Evolutionary conservation across 2,329 filamentous ascomycete species (phyloP), one percentile per base, ranked within the genome.

Genomic region (Truncatella angustata): DNA sequence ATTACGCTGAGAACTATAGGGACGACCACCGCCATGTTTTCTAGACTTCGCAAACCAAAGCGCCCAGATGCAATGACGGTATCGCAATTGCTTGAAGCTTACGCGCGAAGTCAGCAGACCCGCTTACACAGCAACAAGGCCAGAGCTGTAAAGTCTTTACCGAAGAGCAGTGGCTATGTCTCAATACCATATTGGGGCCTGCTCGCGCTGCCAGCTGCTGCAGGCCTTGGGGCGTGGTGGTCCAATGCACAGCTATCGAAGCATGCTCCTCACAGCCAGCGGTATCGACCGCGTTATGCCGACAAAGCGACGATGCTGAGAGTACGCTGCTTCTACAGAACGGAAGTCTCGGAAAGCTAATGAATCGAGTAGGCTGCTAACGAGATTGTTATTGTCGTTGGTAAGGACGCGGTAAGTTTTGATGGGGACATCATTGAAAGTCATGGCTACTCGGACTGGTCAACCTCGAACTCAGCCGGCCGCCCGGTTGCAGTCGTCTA

Each of bases 391-490:
- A 55, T 59, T 0, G 59, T 69, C 10, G 66, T 87, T 4, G 83
- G 84, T 20, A 73, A 82, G 35, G 83, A 86, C 49, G 67, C 76
- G 2, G 79, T 90, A 45, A 85, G 76, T 60, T 82, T 80, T 11
- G 85, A 90, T 60, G 73, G 81, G 39, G 83, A 86, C 37, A 84
- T 85, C 40, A 70, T 89, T 2, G 77, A 82, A 18, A 69, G 74
- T 42, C 86, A 90, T 62, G 85, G 86, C 12, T 84, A 82, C 65
- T 88, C 85, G 0, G 86, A 88, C 63, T 88, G 85, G 85, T 87
- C 84, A 0, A 82, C 82, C 1, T 79, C 85, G 59, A 89, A 90
- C 61, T 81, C 82, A 24, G 75, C 82, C 26, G 76, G 75, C 18
- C 72, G 86, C 1, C 84, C 86, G 0, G 78, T 86, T 5, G 85